Percentiles rank a stretch among this genome's conserved stretches.
phyloP scores from a whole-genome alignment of 805 yeast genomes.

The Dipodascus albidus region DNA sequence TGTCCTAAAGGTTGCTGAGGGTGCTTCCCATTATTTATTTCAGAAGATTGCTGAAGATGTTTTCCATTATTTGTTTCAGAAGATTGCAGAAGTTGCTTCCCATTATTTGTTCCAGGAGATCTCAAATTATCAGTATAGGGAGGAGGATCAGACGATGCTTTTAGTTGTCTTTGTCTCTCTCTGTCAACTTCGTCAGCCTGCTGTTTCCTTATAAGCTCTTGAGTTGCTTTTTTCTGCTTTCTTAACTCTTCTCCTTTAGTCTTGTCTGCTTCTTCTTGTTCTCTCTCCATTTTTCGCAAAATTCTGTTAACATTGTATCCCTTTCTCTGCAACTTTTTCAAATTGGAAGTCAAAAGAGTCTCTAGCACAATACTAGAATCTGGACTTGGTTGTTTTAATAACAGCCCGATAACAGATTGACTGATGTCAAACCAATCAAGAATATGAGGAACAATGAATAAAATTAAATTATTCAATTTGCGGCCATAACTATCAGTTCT shows the following conservation, averaged over 20 bases:
- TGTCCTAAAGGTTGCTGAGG: too few species aligned
- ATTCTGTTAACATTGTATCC: conserved; percentile 29
- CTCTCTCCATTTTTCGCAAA: conserved; percentile 16
- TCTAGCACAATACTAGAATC: conserved; percentile 29
- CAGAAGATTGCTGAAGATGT: too few species aligned
- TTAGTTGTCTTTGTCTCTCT: background rate
- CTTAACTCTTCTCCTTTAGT: conserved; percentile 11
- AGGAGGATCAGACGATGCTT: background rate
- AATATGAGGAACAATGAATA: conserved; percentile 15
- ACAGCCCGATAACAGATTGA: conserved; percentile 20
- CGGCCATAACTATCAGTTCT: conserved; percentile 2
- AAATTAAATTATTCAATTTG: conserved; percentile 2
- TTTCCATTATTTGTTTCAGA: too few species aligned
- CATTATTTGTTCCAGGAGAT: too few species aligned
- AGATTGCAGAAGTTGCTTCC: too few species aligned
- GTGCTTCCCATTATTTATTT: too few species aligned
- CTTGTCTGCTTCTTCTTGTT: conserved; percentile 10
- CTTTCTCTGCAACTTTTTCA: conserved; percentile 23
- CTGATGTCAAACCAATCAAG: conserved; percentile 30
- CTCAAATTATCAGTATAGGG: background rate
- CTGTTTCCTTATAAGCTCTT: conserved; percentile 7
- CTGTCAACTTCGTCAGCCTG: conserved; percentile 2
- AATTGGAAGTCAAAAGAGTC: conserved; percentile 22
- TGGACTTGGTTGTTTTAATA: conserved; percentile 24
- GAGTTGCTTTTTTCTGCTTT: conserved; percentile 5